Evolutionary conservation across 1,284 basidiomycete species (phyloP).

Genomic region (Ustilago tritici): DNA sequence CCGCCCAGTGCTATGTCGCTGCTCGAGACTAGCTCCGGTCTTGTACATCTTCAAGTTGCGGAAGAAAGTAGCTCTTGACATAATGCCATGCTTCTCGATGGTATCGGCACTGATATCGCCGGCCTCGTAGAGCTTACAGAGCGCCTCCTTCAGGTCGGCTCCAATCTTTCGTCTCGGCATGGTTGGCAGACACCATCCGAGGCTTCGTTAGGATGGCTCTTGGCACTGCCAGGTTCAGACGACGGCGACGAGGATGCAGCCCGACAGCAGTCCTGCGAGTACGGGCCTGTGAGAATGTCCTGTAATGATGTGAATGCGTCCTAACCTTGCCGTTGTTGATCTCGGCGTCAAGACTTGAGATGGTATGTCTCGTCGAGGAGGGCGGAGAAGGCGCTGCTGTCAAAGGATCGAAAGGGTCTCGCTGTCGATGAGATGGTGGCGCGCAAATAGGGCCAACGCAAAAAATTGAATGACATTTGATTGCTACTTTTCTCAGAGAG

Average conservation of each 20-base stretch:
- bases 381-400: conserved; percentile 10
- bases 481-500: conserved; percentile 22
- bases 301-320: background rate
- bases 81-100: conserved; percentile 54
- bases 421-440: conserved; percentile 28
- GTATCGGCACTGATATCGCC: conserved; percentile 52
- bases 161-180: conserved; percentile 54
- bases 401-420: conserved; percentile 46
- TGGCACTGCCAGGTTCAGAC: background rate
- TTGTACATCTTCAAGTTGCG: conserved; percentile 54
- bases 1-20: conserved; percentile 50
- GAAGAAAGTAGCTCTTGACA: conserved; percentile 54
- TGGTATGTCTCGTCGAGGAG: background rate
- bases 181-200: background rate
- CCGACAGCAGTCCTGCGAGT: background rate
- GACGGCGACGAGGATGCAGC: background rate
- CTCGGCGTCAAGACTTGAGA: background rate
- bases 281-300: background rate
- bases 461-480: conserved; percentile 55
- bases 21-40: conserved; percentile 48
- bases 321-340: background rate
- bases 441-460: conserved; percentile 11
- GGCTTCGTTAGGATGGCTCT: background rate
- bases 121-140: conserved; percentile 55
- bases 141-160: conserved; percentile 55